Evolutionary conservation across 164 flowering plant species (phyloP), one percentile per base, ranked within the genome.

Genomic region (Stephania yunnanensis): DNA sequence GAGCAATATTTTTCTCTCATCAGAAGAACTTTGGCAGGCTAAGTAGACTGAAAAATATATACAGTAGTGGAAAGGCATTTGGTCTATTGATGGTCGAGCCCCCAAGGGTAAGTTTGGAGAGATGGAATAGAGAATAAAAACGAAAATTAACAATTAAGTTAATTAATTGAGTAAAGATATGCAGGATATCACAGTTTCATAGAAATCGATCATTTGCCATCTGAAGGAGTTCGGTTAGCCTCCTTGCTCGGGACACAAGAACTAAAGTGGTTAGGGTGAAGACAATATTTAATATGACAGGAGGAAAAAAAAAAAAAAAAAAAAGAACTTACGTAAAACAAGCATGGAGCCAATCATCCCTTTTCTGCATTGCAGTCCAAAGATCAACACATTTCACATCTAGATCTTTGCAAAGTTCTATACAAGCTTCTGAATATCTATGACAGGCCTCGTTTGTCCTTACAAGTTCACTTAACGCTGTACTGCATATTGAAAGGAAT

Each of bases 341-440:
- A 77, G 82, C 79, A 70, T 75, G 82, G 76, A 31, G 63, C 99
- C 98, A 93, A 73, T 88, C 86, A 76, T 87, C 87, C 81, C 81
- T 83, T 72, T 81, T 84, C 82, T 91, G 99, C 66, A 95, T 67
- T 53, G 98, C 93, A 76, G 84, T 84, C 81, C 86, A 92, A 74
- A 95, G 92, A 86, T 93, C 92, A 74, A 95, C 75, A 20, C 81
- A 94, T 80, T 89, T 83, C 69, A 95, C 30, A 20, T 75, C 90
- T 86, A 89, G 72, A 80, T 95, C 97, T 73, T 72, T 69, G 83
- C 97, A 89, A 76, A 93, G 75, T 70, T 87, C 83, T 81, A 90
- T 75, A 80, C 94, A 91, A 68, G 98, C 98, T 71, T 93, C 97
- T 45, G 99, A 89, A 82, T 95, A 93, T 65, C 77, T 76, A 15